These are phyloP conservation scores for Diutina catenulata DNA, from an alignment of 1,139 yeast species.

Conservation along the genomic window DNA sequence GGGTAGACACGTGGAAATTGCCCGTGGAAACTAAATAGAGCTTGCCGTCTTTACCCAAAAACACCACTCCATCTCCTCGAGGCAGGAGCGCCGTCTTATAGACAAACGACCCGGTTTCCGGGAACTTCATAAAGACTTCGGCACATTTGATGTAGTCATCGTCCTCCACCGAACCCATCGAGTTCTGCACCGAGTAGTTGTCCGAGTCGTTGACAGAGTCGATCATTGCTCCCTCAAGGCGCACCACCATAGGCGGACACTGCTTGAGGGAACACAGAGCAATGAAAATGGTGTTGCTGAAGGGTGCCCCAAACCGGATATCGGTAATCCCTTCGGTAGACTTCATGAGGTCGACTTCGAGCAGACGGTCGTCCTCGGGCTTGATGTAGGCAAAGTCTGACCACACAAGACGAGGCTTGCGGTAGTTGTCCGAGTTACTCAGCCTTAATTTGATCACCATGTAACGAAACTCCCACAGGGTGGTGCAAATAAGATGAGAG, in stretches of 20 bases:
- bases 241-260: constrained; percentile 25
- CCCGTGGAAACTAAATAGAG: constrained; percentile 63
- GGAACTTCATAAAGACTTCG: constrained; percentile 35
- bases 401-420: constrained; percentile 53
- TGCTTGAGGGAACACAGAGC: constrained; percentile 27
- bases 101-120: constrained; percentile 73
- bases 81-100: constrained; percentile 72
- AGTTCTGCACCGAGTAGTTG: background rate
- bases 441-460: constrained; percentile 58
- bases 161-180: constrained; percentile 1
- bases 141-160: constrained; percentile 15
- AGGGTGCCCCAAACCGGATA: constrained; percentile 40
- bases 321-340: constrained; percentile 87
- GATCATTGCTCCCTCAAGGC: constrained; percentile 25
- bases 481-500: constrained; percentile 65
- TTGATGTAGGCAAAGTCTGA: constrained; percentile 15
- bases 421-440: constrained; percentile 17
- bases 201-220: constrained; percentile 10
- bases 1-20: constrained; percentile 14
- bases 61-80: constrained; percentile 75
- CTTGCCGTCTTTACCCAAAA: constrained; percentile 65
- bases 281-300: constrained; percentile 24
- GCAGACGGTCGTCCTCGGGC: constrained; percentile 11
- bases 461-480: constrained; percentile 72
- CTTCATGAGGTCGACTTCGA: constrained; percentile 27